Evolutionary conservation across 306 rosid genomes (phyloP).

Genomic region (Fragaria iinumae): DNA sequence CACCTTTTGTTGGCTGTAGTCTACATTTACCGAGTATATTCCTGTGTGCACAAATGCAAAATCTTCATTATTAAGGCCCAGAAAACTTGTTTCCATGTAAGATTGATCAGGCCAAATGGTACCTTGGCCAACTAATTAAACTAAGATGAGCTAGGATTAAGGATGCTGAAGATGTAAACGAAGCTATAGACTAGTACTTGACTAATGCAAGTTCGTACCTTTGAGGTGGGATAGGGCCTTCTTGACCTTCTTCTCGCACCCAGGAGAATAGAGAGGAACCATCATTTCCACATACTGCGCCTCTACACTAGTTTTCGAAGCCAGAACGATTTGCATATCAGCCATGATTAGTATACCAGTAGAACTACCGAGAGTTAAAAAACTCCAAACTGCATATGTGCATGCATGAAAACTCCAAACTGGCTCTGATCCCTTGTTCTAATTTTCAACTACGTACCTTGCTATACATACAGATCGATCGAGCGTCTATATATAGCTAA

Average conservation of each 20-base stretch:
- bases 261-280: slow-evolving; percentile 86
- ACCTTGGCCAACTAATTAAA: no score
- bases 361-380: neutral
- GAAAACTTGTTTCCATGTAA: neutral
- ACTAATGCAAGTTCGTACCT: slow-evolving; percentile 36
- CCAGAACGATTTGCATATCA: slow-evolving; percentile 70
- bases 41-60: slow-evolving; percentile 33
- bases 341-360: slow-evolving; percentile 25
- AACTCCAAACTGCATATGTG: neutral
- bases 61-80: neutral
- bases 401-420: neutral
- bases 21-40: slow-evolving; percentile 78
- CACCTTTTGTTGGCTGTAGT: slow-evolving; percentile 67
- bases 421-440: neutral
- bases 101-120: neutral
- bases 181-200: neutral
- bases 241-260: slow-evolving; percentile 79
- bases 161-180: neutral
- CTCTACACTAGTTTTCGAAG: slow-evolving; percentile 57
- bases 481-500: neutral
- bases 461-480: neutral
- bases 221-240: slow-evolving; percentile 65
- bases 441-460: neutral
- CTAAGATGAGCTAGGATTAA: neutral
- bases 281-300: slow-evolving; percentile 87